phyloP scores from a whole-genome alignment of 2,329 filamentous ascomycete species.

The Sarocladium oryzae region DNA sequence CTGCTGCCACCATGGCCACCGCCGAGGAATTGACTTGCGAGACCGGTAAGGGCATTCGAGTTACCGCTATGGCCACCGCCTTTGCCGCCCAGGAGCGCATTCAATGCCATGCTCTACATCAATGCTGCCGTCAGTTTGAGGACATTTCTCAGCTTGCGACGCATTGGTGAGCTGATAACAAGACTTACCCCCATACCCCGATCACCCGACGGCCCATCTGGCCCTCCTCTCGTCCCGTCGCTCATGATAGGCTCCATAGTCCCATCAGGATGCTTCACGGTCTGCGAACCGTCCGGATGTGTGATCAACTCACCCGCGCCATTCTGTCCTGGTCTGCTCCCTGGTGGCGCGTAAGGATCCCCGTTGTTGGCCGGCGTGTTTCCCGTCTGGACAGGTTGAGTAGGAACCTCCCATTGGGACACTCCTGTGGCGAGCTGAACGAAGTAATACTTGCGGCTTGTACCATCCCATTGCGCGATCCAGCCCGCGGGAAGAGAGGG shows the following conservation, averaged over 20 bases:
- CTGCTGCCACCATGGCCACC: slow-evolving; percentile 23
- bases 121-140: neutral
- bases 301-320: slow-evolving; percentile 46
- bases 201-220: slow-evolving; percentile 49
- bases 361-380: slow-evolving; percentile 48
- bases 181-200: slow-evolving; percentile 58
- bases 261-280: slow-evolving; percentile 53
- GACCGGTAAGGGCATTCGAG: slow-evolving; percentile 28
- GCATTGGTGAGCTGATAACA: neutral
- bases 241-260: slow-evolving; percentile 53
- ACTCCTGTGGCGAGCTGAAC: slow-evolving; percentile 66
- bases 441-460: slow-evolving; percentile 61
- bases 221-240: slow-evolving; percentile 42
- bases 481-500: slow-evolving; percentile 57
- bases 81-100: slow-evolving; percentile 48
- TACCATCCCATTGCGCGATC: slow-evolving; percentile 64
- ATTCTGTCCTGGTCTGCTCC: slow-evolving; percentile 4
- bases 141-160: neutral
- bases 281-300: slow-evolving; percentile 56
- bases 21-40: slow-evolving; percentile 42
- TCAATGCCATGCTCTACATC: slow-evolving; percentile 52
- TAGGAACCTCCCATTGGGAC: slow-evolving; percentile 70
- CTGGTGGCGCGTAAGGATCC: slow-evolving; percentile 55
- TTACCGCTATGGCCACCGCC: slow-evolving; percentile 14
- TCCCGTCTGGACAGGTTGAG: slow-evolving; percentile 54